phyloP scores from a whole-genome alignment of 306 rosid genomes.

The Citrullus colocynthis region DNA sequence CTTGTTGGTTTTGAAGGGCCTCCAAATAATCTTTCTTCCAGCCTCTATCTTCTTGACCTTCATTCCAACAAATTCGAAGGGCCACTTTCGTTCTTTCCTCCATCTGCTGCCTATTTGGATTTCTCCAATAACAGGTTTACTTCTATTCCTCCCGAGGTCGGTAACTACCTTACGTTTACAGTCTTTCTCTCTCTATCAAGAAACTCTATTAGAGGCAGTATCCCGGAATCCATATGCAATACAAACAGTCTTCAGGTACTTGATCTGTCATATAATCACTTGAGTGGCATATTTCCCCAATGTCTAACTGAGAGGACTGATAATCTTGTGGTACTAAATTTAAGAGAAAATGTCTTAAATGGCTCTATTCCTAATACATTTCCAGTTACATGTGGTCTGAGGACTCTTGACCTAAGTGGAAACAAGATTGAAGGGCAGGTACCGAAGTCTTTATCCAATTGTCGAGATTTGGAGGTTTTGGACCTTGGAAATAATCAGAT shows the following conservation, averaged over 20 bases:
- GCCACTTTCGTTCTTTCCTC: neutral
- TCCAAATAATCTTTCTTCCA: neutral
- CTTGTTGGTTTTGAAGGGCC: conserved; percentile 5
- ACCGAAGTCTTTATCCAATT: conserved; percentile 17
- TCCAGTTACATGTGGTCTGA: neutral
- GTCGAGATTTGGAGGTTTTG: conserved; percentile 18
- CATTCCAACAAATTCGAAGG: conserved; percentile 24
- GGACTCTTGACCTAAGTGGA: conserved; percentile 15
- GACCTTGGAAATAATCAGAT: conserved; percentile 25
- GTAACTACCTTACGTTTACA: accelerated
- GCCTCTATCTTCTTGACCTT: conserved; percentile 5
- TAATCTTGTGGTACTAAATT: conserved; percentile 17
- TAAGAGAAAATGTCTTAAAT: neutral
- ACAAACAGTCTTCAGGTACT: conserved; percentile 13
- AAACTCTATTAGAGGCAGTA: neutral
- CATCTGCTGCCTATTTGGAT: neutral
- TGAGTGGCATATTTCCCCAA: conserved; percentile 9
- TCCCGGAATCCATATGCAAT: conserved; percentile 28
- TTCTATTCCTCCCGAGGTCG: neutral
- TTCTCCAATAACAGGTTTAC: conserved; percentile 16
- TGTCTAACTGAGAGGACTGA: conserved; percentile 6
- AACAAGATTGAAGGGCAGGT: conserved; percentile 10
- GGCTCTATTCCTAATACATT: conserved; percentile 15
- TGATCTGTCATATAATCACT: conserved; percentile 18
- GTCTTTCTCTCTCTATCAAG: conserved; percentile 18